Evolutionary conservation across 177 flowering plant species (phyloP).

Genomic region (Vitis hybrid): DNA sequence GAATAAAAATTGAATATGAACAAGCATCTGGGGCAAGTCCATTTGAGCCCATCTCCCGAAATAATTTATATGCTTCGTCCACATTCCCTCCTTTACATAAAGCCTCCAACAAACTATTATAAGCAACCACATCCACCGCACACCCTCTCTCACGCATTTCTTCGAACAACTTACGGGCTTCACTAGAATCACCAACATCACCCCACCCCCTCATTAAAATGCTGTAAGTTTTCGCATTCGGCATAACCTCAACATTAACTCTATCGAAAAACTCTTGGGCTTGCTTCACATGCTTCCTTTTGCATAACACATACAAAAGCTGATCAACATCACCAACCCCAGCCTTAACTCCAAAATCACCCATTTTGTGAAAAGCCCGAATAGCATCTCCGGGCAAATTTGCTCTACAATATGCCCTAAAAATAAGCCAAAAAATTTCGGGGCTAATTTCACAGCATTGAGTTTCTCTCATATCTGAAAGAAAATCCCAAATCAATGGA

Average conservation of each 20-base stretch:
- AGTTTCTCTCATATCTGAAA: constrained; percentile 50
- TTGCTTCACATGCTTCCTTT: constrained; percentile 48
- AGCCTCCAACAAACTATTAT: constrained; percentile 60
- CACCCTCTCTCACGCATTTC: constrained; percentile 67
- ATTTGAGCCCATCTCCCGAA: constrained; percentile 47
- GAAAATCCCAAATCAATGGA: constrained; percentile 83
- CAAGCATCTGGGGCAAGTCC: constrained; percentile 67
- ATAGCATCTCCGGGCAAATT: constrained; percentile 74
- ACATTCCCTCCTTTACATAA: constrained; percentile 63
- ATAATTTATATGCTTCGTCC: constrained; percentile 61
- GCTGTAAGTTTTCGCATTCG: constrained; percentile 56
- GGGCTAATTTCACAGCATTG: constrained; percentile 32
- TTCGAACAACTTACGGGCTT: constrained; percentile 65
- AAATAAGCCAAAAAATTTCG: constrained; percentile 62
- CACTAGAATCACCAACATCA: constrained; percentile 38
- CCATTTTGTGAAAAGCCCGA: constrained; percentile 66
- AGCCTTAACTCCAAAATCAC: constrained; percentile 62
- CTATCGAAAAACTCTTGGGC: constrained; percentile 68
- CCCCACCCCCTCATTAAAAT: constrained; percentile 85
- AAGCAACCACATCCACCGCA: constrained; percentile 53
- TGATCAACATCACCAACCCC: constrained; percentile 55
- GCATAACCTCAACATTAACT: constrained; percentile 41
- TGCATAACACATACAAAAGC: constrained; percentile 56
- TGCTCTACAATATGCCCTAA: constrained; percentile 65
- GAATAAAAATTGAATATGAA: constrained; percentile 67